Evolutionary conservation across 1,284 basidiomycete genomes (phyloP).

Genomic region (Takashimella tepidaria): DNA sequence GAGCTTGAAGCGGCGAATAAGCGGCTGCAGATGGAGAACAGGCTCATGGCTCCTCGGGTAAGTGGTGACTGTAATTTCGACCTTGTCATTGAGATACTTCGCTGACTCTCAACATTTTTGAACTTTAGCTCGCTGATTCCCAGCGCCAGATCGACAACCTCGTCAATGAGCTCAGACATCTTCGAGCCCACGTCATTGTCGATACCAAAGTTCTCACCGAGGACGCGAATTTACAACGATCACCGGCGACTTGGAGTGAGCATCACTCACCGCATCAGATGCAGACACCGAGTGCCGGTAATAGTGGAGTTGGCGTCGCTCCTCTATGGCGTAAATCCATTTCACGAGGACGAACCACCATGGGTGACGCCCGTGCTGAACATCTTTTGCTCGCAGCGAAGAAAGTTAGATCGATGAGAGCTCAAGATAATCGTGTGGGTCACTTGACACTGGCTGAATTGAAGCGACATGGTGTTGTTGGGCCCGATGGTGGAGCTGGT

Average conservation of each 20-base stretch:
- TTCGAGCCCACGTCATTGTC: conserved; percentile 42
- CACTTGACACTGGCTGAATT: conserved; percentile 38
- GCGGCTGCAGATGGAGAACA: conserved; percentile 45
- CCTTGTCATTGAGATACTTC: not conserved
- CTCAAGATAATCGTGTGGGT: conserved; percentile 25
- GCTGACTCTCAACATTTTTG: conserved; percentile 4
- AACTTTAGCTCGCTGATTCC: conserved; percentile 38
- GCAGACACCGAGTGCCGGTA: not conserved
- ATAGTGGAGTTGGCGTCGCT: not conserved
- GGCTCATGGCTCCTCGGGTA: conserved; percentile 45
- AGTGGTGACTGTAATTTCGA: conserved; percentile 5
- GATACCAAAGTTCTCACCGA: conserved; percentile 16
- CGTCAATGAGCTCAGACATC: conserved; percentile 41
- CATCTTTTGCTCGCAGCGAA: conserved; percentile 44
- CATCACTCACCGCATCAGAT: not conserved
- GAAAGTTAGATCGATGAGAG: conserved; percentile 37
- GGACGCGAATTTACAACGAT: too few species aligned
- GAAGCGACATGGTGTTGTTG: conserved; percentile 34
- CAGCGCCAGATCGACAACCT: conserved; percentile 46
- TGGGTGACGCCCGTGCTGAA: conserved; percentile 46
- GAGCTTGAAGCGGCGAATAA: conserved; percentile 46
- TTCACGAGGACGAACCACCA: conserved; percentile 15
- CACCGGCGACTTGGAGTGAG: not conserved
- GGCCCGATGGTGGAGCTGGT: conserved; percentile 40
- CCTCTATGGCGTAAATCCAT: not conserved